phyloP scores from a whole-genome alignment of 805 yeast species.

The Yamadazyma endophytica region DNA sequence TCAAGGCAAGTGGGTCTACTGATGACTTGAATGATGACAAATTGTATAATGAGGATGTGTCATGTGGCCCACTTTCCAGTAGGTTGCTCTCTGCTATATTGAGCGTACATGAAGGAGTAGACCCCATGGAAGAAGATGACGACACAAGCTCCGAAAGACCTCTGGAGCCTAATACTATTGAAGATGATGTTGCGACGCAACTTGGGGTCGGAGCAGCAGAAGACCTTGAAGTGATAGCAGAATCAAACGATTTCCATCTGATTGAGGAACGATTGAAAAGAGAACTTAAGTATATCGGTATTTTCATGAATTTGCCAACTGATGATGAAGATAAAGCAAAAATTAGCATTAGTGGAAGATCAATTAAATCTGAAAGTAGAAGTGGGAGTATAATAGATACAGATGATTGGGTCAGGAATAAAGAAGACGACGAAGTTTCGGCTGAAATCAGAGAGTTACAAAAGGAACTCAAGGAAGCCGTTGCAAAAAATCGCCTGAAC shows the following conservation, averaged over 20 bases:
- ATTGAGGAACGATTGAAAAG: constrained; percentile 85
- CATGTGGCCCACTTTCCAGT: constrained; percentile 89
- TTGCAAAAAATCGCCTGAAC: constrained; percentile 60
- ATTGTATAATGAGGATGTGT: constrained; percentile 68
- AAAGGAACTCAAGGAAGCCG: constrained; percentile 56
- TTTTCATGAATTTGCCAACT: constrained; percentile 57
- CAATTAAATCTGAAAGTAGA: constrained; percentile 14
- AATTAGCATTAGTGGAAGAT: constrained; percentile 18
- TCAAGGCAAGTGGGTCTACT: constrained; percentile 56
- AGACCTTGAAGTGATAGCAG: constrained; percentile 38
- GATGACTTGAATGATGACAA: constrained; percentile 55
- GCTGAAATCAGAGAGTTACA: constrained; percentile 77
- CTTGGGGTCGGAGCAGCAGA: constrained; percentile 25
- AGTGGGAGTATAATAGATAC: constrained; percentile 39
- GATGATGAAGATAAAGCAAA: constrained; percentile 32
- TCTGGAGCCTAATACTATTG: constrained; percentile 16
- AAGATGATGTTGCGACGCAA: constrained; percentile 33
- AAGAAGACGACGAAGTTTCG: constrained; percentile 93
- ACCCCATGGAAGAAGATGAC: constrained; percentile 18
- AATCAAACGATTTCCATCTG: constrained; percentile 62
- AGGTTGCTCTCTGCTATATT: constrained; percentile 79
- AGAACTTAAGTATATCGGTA: constrained; percentile 87
- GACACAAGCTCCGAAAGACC: constrained; percentile 17
- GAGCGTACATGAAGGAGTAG: constrained; percentile 33
- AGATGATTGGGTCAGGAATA: constrained; percentile 69